Conservation (phyloP, 2,329 filamentous ascomycete species). For the Uncinocarpus reesii region DNA sequence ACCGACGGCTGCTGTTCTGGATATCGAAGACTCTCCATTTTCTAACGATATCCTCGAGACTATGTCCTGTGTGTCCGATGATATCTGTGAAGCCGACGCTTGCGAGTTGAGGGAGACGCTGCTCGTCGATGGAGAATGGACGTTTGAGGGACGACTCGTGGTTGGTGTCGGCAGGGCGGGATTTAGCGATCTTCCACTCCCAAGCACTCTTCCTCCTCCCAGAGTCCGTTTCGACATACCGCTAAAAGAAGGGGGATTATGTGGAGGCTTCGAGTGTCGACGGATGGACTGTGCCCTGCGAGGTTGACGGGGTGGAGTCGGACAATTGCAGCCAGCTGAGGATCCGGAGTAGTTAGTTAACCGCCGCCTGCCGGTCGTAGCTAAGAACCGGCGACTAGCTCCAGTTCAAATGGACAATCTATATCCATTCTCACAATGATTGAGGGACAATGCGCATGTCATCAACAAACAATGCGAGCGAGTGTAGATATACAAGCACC, state of each 20-base stretch:
- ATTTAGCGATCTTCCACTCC: conserved; percentile 72
- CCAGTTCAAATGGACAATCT: not conserved
- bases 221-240: conserved; percentile 74
- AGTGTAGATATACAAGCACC: too few relatives aligned
- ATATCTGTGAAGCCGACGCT: conserved; percentile 59
- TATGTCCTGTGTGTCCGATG: conserved; percentile 65
- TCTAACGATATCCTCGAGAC: conserved; percentile 68
- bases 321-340: too few relatives aligned
- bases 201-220: conserved; percentile 83
- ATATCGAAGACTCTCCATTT: conserved; percentile 41
- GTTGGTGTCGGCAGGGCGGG: conserved; percentile 44
- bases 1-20: conserved; percentile 42
- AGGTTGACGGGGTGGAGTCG: not conserved
- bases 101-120: conserved; percentile 68
- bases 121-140: conserved; percentile 56
- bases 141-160: conserved; percentile 31
- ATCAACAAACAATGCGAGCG: too few relatives aligned
- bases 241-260: too few relatives aligned
- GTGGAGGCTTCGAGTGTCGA: not conserved
- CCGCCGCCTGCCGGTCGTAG: not conserved
- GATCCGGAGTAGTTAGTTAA: not conserved
- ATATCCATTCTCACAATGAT: not conserved
- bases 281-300: conserved; percentile 11
- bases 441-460: not conserved
- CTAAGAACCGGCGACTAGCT: not conserved